Evolutionary conservation across 371 early-diverging fungal species (phyloP), one percentile per base, ranked within the genome.

Genomic region (Choanephora cucurbitarum): DNA sequence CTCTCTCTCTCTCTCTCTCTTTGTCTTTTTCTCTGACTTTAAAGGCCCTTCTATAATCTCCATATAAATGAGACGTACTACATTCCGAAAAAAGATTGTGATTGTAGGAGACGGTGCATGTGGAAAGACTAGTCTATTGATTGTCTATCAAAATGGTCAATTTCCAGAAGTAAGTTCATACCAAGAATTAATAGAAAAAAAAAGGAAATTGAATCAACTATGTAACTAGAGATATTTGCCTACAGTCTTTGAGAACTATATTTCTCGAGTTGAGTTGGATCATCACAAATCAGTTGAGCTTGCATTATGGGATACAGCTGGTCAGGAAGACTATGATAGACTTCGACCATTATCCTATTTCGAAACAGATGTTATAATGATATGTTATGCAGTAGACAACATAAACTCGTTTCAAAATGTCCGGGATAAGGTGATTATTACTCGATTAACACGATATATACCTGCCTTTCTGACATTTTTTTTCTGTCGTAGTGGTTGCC

Each of bases 281-380:
- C 57, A 62, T 34, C 84, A 84, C 47, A 88, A 89, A 60, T 83
- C 85, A 9, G 88, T 91, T 47, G 89, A 88, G 63, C 69, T 96
- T n/a, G 89, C 88, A 17, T 72, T 96, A 34, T 94, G 94, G 92
- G 96, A 96, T 77, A 96, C 96, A 14, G 92, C 92, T 23, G 94
- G 96, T 18, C 92, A 91, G 64, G 91, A 91, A 67, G 94, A 93
- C 62, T 91, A 91, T 64, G 91, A 91, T 60, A 79, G 93, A 37
- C 68, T 93, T 33, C 84, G 92, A 21, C 88, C 91, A 10, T 68
- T 94, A 15, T 91, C 91, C 13, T 95, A 93, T 72, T 90, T 88
- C 28, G 89, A 95, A 61, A 91, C 95, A 15, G 90, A 96, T 66
- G 91, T 94, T 0, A 87, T 95, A 63, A 66, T 96, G 34, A 85